Percentiles rank a stretch among this genome's conserved stretches.
Evolutionary conservation across 1,284 basidiomycete species (phyloP).

Genomic region (Phellopilus nigrolimitatus): DNA sequence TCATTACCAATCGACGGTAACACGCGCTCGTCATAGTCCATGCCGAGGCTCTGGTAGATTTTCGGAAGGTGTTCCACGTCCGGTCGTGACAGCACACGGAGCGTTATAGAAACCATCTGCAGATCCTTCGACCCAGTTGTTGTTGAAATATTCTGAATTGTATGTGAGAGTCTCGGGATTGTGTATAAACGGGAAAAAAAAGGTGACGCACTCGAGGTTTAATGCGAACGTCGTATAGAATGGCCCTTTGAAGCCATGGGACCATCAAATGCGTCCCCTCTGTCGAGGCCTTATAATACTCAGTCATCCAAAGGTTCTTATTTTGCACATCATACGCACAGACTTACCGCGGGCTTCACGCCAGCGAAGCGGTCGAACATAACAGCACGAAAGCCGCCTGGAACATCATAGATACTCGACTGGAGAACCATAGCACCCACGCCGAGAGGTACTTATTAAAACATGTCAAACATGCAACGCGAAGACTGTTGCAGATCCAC

Average conservation of each 20-base stretch:
- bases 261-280: conserved; percentile 99
- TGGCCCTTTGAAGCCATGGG: conserved; percentile 93
- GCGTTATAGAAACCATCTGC: conserved; percentile 96
- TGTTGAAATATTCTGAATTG: conserved; percentile 85
- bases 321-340: not conserved
- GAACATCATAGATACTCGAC: conserved; percentile 88
- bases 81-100: conserved; percentile 93
- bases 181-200: not conserved
- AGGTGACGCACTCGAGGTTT: conserved; percentile 83
- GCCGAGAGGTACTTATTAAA: conserved; percentile 64
- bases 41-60: conserved; percentile 93
- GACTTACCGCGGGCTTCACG: conserved; percentile 70
- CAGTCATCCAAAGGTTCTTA: conserved; percentile 5
- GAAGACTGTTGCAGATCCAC: not conserved
- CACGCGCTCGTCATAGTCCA: conserved; percentile 97
- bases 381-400: conserved; percentile 91
- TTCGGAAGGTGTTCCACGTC: conserved; percentile 85
- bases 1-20: conserved; percentile 95
- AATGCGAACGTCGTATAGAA: conserved; percentile 96
- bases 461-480: not conserved
- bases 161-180: conserved; percentile 7
- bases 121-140: conserved; percentile 95
- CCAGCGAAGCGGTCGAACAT: conserved; percentile 98
- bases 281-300: conserved; percentile 60
- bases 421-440: conserved; percentile 64